phyloP scores from a whole-genome alignment of 2,329 filamentous ascomycete genomes.

The Geosmithia putterillii region DNA sequence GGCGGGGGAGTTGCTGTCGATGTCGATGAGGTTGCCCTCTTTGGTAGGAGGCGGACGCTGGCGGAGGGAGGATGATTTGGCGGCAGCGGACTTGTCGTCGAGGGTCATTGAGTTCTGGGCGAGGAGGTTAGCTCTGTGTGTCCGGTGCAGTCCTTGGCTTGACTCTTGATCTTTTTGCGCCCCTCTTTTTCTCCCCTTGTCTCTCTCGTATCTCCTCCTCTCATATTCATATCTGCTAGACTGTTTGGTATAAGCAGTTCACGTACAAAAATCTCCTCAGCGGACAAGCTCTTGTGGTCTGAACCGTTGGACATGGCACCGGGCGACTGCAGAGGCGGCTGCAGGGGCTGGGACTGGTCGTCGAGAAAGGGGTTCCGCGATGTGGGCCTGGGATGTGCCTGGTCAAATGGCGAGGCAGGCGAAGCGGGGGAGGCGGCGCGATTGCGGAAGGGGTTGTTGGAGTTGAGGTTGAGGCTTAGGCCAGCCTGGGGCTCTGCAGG shows the following conservation, averaged over 20 bases:
- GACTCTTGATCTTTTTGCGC: no score
- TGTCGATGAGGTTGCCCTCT: neutral
- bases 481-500: no score
- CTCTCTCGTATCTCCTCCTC: no score
- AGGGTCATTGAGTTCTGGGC: slow-evolving; percentile 59
- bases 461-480: slow-evolving; percentile 57
- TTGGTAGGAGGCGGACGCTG: neutral
- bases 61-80: neutral
- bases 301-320: slow-evolving; percentile 37
- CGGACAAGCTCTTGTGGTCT: slow-evolving; percentile 34
- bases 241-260: no score
- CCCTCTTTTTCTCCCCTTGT: no score
- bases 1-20: neutral
- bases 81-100: slow-evolving; percentile 38
- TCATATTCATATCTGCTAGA: no score
- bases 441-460: slow-evolving; percentile 75
- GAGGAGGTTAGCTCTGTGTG: no score
- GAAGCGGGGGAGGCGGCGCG: slow-evolving; percentile 49
- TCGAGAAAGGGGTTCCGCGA: slow-evolving; percentile 71
- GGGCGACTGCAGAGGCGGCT: slow-evolving; percentile 23
- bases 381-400: slow-evolving; percentile 44
- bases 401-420: slow-evolving; percentile 46
- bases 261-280: slow-evolving; percentile 71
- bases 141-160: no score
- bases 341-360: slow-evolving; percentile 12